These are phyloP conservation scores for Cladosporium oxysporum DNA, from an alignment of 2,329 filamentous ascomycete species.

Conservation along the genomic window DNA sequence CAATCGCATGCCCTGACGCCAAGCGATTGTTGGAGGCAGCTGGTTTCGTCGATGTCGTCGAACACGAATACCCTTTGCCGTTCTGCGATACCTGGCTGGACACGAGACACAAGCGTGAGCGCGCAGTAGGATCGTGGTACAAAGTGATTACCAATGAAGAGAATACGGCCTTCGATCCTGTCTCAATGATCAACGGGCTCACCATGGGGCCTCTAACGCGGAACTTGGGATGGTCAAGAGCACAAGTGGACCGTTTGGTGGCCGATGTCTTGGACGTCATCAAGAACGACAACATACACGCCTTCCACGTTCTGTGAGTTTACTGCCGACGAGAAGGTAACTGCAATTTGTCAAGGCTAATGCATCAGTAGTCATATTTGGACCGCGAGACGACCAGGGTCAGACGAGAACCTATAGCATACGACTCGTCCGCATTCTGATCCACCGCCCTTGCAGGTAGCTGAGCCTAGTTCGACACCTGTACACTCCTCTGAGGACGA, in stretches of 20 bases:
- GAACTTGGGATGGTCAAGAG: constrained; percentile 59
- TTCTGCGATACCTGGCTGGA: constrained; percentile 57
- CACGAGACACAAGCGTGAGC: constrained; percentile 67
- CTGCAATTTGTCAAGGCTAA: constrained; percentile 20
- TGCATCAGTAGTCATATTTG: constrained; percentile 46
- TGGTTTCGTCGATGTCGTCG: constrained; percentile 74
- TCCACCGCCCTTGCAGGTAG: not conserved
- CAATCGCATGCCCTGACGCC: constrained; percentile 66
- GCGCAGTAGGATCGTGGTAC: constrained; percentile 65
- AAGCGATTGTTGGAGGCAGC: constrained; percentile 63
- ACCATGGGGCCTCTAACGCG: constrained; percentile 57
- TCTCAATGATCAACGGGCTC: constrained; percentile 29
- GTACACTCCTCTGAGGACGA: not conserved
- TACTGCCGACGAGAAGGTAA: constrained; percentile 20
- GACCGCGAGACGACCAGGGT: constrained; percentile 47
- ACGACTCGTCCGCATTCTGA: not conserved
- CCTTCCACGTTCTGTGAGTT: constrained; percentile 23
- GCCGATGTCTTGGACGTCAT: constrained; percentile 60
- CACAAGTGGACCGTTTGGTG: constrained; percentile 63
- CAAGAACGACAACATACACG: constrained; percentile 20
- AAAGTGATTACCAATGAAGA: constrained; percentile 70
- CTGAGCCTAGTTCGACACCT: not conserved
- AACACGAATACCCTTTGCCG: constrained; percentile 70
- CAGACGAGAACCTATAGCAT: constrained; percentile 23
- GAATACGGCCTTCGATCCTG: constrained; percentile 64